Conservation (phyloP, 805 yeast species). For the Myxozyma neotropica region DNA sequence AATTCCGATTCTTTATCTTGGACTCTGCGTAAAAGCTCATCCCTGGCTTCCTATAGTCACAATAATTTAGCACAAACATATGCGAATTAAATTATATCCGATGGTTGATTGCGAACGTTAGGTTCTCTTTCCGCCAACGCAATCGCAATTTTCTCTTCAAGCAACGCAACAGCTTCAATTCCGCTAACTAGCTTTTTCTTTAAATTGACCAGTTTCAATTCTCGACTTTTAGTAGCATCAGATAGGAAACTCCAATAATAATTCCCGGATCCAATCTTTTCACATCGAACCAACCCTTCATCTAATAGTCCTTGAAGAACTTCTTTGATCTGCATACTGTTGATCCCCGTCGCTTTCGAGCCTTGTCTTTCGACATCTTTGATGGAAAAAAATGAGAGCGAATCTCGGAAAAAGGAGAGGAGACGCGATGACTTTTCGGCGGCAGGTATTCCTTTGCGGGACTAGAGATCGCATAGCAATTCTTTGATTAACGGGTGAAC, state of each 20-base stretch:
- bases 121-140: conserved; percentile 12
- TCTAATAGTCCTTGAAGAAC: conserved; percentile 51
- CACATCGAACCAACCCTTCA: conserved; percentile 53
- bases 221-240: conserved; percentile 29
- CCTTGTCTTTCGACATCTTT: conserved; percentile 56
- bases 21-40: conserved; percentile 9
- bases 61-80: too few species aligned
- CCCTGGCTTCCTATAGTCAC: conserved; percentile 12
- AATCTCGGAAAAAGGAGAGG: conserved; percentile 28
- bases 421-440: conserved; percentile 29
- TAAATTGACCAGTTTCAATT: conserved; percentile 19
- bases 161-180: conserved; percentile 1
- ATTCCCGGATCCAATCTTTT: conserved; percentile 57
- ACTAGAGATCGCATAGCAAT: too few species aligned
- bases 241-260: conserved; percentile 38
- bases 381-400: conserved; percentile 37
- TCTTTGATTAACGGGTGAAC: too few species aligned
- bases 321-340: conserved; percentile 59
- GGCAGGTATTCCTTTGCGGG: conserved; percentile 34
- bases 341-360: conserved; percentile 52
- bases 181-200: conserved; percentile 11
- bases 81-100: too few species aligned
- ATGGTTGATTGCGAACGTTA: not conserved
- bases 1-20: conserved; percentile 11
- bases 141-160: conserved; percentile 17